Evolutionary conservation across 2,329 filamentous ascomycete genomes (phyloP), one percentile per base, ranked within the genome.

Genomic region (Parasarocladium wereldwijsianum): DNA sequence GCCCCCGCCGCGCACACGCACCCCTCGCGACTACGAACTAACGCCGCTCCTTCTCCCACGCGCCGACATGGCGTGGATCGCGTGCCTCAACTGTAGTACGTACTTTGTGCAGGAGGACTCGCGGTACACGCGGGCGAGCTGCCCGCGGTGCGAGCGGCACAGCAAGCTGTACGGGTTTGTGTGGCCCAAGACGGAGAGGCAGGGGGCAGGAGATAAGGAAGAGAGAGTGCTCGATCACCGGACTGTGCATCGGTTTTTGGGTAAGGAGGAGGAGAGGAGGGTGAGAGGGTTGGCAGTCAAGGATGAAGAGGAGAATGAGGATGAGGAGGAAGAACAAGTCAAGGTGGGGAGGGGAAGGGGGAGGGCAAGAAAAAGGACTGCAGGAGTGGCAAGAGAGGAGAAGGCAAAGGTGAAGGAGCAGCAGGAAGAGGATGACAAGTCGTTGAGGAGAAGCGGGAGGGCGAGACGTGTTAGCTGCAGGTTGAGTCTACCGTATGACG

Each of bases 181-280:
- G 34, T 98, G 90, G 90, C 90, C 90, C 5, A 94, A 98, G 60
- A 96, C 90, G 0, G 80, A 93, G 35, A 78, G 66, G 37, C 73
- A 78, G 16, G 82, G 82, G 1, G 71, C 72, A 11, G 52, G 68
- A 13, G 90, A 96, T 47, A 75, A 70, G 34, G 73, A 78, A 40
- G 67, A 76, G 46, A 57, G 73, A 8, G 60, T 93, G 1, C 63
- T 90, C 35, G 87, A 96, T 47, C 86, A 94, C 46, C 66, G 87
- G n/a, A 76, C 67, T 0, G 68, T 96, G 4, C 81, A 94, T 51
- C 77, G 87, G 1, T 94, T 93, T 44, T 56, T 94, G 5, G 67
- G 74, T 15, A 62, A 72, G 0, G 67, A 76, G 3, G 76, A 85
- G 32, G 82, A 87, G 49, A 59, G 61, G 24, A 61, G 47, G 36